Evolutionary conservation across 768 basidiomycete species (phyloP).

Genomic region (Xerocomellus intermedius): DNA sequence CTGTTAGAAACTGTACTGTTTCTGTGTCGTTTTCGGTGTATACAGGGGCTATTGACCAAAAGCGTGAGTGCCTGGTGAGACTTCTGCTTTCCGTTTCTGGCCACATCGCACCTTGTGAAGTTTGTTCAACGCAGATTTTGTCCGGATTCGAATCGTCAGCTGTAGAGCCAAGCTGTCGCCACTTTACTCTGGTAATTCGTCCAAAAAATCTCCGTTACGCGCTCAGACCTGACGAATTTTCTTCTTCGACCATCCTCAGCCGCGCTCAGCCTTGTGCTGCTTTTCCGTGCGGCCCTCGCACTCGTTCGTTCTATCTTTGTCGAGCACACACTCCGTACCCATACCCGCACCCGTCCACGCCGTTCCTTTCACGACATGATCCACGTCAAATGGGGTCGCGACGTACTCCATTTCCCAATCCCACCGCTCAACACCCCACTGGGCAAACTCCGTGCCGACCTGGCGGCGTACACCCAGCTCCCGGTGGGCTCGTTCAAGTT

Average conservation of each 20-base stretch:
- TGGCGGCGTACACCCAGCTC: conserved; percentile 77
- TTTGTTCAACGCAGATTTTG: not conserved
- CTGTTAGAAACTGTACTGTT: conserved; percentile 1
- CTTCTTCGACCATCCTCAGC: conserved; percentile 8
- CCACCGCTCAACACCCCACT: conserved; percentile 62
- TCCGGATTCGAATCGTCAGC: conserved; percentile 5
- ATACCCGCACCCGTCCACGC: conserved; percentile 3
- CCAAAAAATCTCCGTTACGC: not conserved
- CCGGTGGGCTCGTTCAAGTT: conserved; percentile 74
- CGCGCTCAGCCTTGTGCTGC: conserved; percentile 36
- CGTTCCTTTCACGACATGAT: conserved; percentile 34
- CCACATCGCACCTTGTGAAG: not conserved
- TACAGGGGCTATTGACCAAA: not conserved
- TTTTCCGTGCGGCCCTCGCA: conserved; percentile 26
- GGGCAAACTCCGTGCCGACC: conserved; percentile 50
- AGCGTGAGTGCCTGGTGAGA: not conserved
- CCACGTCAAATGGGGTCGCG: conserved; percentile 50
- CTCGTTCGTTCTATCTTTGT: conserved; percentile 15
- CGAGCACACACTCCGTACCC: not conserved
- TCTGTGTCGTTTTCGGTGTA: not conserved
- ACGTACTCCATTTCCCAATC: conserved; percentile 50
- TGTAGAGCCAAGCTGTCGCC: conserved; percentile 30
- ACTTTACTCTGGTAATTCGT: conserved; percentile 23
- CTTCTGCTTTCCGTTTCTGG: conserved; percentile 12
- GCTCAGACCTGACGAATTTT: not conserved